phyloP scores from a whole-genome alignment of 139 green algal species.

The Coelastrella sp. region DNA sequence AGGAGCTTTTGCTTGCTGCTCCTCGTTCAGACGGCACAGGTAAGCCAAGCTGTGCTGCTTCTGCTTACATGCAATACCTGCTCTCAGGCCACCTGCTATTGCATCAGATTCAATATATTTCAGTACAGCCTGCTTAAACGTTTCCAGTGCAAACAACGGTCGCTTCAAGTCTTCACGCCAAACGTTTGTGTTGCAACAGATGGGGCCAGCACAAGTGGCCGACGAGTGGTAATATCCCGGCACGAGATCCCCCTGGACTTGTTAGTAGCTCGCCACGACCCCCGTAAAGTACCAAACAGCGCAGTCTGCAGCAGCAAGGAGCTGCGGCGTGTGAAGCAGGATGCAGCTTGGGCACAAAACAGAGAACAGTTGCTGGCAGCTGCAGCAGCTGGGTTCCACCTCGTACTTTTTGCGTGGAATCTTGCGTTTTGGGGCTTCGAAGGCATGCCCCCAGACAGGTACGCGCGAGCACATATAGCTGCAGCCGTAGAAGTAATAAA shows the following conservation, averaged over 20 bases:
- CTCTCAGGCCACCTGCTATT: too few relatives aligned
- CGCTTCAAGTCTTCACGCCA: too few relatives aligned
- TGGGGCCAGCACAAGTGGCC: constrained; percentile 28
- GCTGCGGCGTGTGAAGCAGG: constrained; percentile 25
- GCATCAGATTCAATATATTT: neutral
- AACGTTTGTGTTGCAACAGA: neutral
- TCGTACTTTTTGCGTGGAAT: constrained; percentile 62
- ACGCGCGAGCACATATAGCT: neutral
- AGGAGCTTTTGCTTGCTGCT: neutral
- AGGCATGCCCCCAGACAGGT: constrained; percentile 60
- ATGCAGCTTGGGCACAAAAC: constrained; percentile 52
- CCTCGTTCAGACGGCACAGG: neutral
- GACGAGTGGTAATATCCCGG: constrained; percentile 25
- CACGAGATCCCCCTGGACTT: constrained; percentile 55
- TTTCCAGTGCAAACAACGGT: too few relatives aligned
- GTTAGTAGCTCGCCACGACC: constrained; percentile 51
- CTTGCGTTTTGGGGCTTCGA: constrained; percentile 68
- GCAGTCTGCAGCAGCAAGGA: constrained; percentile 46
- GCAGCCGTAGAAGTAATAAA: too few relatives aligned
- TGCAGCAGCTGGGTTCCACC: constrained; percentile 58
- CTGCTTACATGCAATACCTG: too few relatives aligned
- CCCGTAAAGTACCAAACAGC: constrained; percentile 38
- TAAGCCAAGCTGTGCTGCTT: neutral
- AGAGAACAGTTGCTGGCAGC: constrained; percentile 62
- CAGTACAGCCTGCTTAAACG: too few relatives aligned